These are phyloP conservation scores for Penicillium antarcticum DNA, from an alignment of 495 filamentous ascomycete genomes.

Conservation along the genomic window DNA sequence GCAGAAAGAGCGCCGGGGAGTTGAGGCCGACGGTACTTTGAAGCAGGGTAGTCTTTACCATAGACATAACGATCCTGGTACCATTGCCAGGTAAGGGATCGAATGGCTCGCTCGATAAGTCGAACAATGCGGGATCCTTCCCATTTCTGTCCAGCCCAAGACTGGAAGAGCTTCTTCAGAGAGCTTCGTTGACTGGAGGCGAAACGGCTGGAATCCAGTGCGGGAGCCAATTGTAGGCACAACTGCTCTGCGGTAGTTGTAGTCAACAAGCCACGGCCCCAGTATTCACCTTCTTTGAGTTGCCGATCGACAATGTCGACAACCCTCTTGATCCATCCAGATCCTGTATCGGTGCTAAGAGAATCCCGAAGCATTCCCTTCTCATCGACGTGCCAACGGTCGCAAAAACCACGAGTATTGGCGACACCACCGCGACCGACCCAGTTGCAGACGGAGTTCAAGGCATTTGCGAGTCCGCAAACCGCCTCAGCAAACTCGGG, in stretches of 20 bases:
- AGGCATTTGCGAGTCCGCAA: conserved; percentile 90
- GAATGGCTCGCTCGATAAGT: conserved; percentile 79
- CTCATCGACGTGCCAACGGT: conserved; percentile 94
- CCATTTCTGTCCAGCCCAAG: conserved; percentile 76
- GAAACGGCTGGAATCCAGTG: conserved; percentile 30
- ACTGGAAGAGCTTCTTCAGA: conserved; percentile 48
- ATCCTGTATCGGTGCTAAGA: conserved; percentile 51
- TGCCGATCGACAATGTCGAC: conserved; percentile 92
- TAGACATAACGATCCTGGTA: conserved; percentile 80
- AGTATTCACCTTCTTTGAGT: conserved; percentile 78
- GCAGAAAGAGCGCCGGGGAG: conserved; percentile 72
- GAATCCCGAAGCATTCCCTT: conserved; percentile 80
- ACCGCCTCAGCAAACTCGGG: conserved; percentile 97
- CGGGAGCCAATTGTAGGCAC: conserved; percentile 42
- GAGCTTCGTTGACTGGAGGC: conserved; percentile 24
- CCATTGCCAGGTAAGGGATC: conserved; percentile 76
- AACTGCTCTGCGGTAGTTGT: conserved; percentile 49
- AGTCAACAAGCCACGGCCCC: conserved; percentile 76
- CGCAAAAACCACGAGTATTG: conserved; percentile 64
- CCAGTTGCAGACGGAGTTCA: conserved; percentile 98
- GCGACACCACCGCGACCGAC: conserved; percentile 81
- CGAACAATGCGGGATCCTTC: conserved; percentile 87
- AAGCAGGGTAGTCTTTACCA: conserved; percentile 50
- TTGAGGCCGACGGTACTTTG: conserved; percentile 69
- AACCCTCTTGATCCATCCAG: conserved; percentile 93